phyloP scores from a whole-genome alignment of 805 yeast species.

The Saturnispora silvae region DNA sequence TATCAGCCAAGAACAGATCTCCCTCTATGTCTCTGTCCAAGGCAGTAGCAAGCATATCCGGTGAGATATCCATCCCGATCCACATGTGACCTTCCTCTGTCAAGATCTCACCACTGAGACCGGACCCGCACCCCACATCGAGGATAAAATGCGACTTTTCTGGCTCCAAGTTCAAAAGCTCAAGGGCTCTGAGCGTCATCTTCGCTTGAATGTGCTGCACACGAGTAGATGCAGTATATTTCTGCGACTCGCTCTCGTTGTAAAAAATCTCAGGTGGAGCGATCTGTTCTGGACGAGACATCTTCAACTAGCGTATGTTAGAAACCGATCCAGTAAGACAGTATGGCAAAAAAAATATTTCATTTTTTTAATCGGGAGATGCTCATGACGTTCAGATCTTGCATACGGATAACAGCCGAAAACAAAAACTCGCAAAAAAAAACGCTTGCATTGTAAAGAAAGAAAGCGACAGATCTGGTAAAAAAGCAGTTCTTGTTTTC shows the following conservation, averaged over 20 bases:
- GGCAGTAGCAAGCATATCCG: slow-evolving; percentile 93
- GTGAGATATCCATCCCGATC: slow-evolving; percentile 95
- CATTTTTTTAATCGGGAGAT: too few species aligned
- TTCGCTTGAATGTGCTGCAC: slow-evolving; percentile 97
- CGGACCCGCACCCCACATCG: slow-evolving; percentile 97
- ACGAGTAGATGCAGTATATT: slow-evolving; percentile 88
- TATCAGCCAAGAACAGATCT: slow-evolving; percentile 81
- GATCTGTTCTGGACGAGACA: slow-evolving; percentile 94
- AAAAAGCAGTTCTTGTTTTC: too few species aligned
- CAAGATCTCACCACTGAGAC: slow-evolving; percentile 86
- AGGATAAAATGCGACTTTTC: slow-evolving; percentile 55
- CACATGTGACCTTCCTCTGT: slow-evolving; percentile 90
- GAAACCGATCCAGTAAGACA: too few species aligned
- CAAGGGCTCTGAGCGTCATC: slow-evolving; percentile 92
- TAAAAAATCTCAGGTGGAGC: slow-evolving; percentile 97
- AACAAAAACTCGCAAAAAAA: neutral
- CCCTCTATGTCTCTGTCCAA: slow-evolving; percentile 89
- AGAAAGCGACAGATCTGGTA: too few species aligned
- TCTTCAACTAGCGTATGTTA: too few species aligned
- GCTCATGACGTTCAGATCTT: too few species aligned
- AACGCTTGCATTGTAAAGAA: neutral
- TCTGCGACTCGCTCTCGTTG: slow-evolving; percentile 79
- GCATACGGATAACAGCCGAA: too few species aligned
- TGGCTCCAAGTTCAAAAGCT: slow-evolving; percentile 65
- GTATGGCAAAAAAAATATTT: neutral